Evolutionary conservation across 495 filamentous ascomycete genomes (phyloP).

Genomic region (Xylona heveae): DNA sequence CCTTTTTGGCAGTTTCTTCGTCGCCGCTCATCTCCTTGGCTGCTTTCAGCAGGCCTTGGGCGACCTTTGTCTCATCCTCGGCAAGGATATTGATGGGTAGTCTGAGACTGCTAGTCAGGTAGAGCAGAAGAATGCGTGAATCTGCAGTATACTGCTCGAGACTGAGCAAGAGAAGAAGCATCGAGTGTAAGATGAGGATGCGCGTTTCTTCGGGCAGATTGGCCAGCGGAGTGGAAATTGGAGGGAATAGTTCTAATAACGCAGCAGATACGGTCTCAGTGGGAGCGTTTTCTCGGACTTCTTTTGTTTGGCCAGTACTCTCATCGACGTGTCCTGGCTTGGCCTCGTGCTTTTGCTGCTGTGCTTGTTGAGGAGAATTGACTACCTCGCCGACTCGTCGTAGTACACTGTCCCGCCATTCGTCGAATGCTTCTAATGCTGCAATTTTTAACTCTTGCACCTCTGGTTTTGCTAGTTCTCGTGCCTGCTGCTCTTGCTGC

Average conservation of each 20-base stretch:
- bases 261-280: background rate
- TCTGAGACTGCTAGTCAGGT: slow-evolving; percentile 43
- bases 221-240: slow-evolving; percentile 22
- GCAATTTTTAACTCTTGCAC: slow-evolving; percentile 2
- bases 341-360: slow-evolving; percentile 1
- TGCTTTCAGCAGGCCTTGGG: slow-evolving; percentile 48
- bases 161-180: slow-evolving; percentile 56
- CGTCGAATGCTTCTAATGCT: slow-evolving; percentile 34
- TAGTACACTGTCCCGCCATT: slow-evolving; percentile 40
- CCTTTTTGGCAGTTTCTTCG: slow-evolving; percentile 41
- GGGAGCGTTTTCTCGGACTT: background rate
- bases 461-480: background rate
- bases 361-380: slow-evolving; percentile 28
- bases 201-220: slow-evolving; percentile 20
- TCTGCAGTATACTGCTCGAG: slow-evolving; percentile 62
- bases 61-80: slow-evolving; percentile 53
- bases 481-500: slow-evolving; percentile 1
- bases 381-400: slow-evolving; percentile 42
- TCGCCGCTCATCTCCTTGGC: slow-evolving; percentile 48
- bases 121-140: slow-evolving; percentile 52
- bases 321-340: no score
- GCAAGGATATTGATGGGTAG: slow-evolving; percentile 41
- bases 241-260: slow-evolving; percentile 21
- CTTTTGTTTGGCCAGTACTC: no score
- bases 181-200: slow-evolving; percentile 27